Conservation (phyloP, 1,284 basidiomycete species). For the Ceratobasidium sp. region DNA sequence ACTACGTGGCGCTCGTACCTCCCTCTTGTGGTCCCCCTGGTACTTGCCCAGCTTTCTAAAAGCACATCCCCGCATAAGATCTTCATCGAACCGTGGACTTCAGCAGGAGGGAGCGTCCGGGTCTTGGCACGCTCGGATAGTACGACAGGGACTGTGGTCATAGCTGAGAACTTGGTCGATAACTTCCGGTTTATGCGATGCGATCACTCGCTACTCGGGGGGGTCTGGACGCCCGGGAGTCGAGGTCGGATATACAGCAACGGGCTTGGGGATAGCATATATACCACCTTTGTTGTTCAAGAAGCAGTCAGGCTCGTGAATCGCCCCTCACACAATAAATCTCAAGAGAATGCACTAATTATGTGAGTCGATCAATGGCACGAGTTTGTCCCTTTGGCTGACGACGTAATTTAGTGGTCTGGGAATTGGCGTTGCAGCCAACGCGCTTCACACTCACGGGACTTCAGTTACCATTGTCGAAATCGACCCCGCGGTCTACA, state of each 20-base stretch:
- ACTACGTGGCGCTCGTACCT: slow-evolving; percentile 54
- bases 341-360: slow-evolving; percentile 65
- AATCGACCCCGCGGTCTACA: slow-evolving; percentile 88
- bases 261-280: slow-evolving; percentile 80
- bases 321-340: slow-evolving; percentile 58
- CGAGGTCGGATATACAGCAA: slow-evolving; percentile 62
- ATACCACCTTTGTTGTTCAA: slow-evolving; percentile 85
- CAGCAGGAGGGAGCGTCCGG: slow-evolving; percentile 66
- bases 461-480: slow-evolving; percentile 81
- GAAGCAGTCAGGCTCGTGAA: slow-evolving; percentile 81
- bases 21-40: slow-evolving; percentile 57
- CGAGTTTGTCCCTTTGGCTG: slow-evolving; percentile 16
- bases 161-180: slow-evolving; percentile 74
- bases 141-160: slow-evolving; percentile 80
- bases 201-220: slow-evolving; percentile 89
- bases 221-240: slow-evolving; percentile 80
- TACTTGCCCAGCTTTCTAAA: slow-evolving; percentile 60
- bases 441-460: slow-evolving; percentile 75
- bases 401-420: slow-evolving; percentile 71
- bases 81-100: slow-evolving; percentile 65
- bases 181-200: slow-evolving; percentile 84
- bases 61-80: slow-evolving; percentile 71
- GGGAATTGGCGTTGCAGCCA: slow-evolving; percentile 84
- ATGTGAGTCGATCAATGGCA: slow-evolving; percentile 67
- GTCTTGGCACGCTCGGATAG: slow-evolving; percentile 79